Percentiles rank a stretch among this genome's conserved stretches.
These are phyloP conservation scores for Millerozyma miso DNA, from an alignment of 805 yeast genomes.

Conservation along the genomic window DNA sequence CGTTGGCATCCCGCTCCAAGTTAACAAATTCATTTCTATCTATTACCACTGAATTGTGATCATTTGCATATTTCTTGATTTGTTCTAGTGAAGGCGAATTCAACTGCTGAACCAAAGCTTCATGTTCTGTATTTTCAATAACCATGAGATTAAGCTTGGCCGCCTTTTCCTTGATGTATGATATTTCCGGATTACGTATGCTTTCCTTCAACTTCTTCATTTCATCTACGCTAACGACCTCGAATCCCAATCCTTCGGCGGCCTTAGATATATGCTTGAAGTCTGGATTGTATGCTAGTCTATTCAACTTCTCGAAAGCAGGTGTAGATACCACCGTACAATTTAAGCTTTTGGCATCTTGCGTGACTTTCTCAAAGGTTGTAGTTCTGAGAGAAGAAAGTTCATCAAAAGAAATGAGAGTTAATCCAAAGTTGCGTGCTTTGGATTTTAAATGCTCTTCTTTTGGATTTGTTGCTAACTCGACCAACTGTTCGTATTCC, in stretches of 20 bases:
- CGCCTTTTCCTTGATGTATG: conserved; percentile 4
- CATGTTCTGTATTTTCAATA: conserved; percentile 2
- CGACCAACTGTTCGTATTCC: conserved; percentile 10
- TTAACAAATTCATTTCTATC: conserved; percentile 4
- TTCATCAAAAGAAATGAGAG: conserved; percentile 6
- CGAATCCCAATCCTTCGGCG: conserved; percentile 31
- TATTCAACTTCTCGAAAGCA: conserved; percentile 14
- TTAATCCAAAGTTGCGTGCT: conserved; percentile 20
- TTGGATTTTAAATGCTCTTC: conserved; percentile 18
- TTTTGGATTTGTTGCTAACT: conserved; percentile 16
- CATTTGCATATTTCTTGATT: conserved; percentile 1
- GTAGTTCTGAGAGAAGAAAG: not conserved
- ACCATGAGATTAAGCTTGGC: not conserved
- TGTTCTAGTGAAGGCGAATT: conserved; percentile 1
- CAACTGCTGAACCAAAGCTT: not conserved
- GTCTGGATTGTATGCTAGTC: conserved; percentile 30
- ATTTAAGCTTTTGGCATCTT: conserved; percentile 12
- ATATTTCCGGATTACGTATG: conserved; percentile 27
- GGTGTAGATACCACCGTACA: conserved; percentile 10
- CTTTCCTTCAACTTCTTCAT: conserved; percentile 25
- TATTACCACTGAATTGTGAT: conserved; percentile 7
- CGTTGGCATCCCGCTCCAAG: not conserved
- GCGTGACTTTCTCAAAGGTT: not conserved
- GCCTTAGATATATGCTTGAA: conserved; percentile 29
- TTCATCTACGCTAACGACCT: conserved; percentile 29